Evolutionary conservation across 805 yeast species (phyloP), one percentile per base, ranked within the genome.

Genomic region (Maudiozyma pseudohumilis): DNA sequence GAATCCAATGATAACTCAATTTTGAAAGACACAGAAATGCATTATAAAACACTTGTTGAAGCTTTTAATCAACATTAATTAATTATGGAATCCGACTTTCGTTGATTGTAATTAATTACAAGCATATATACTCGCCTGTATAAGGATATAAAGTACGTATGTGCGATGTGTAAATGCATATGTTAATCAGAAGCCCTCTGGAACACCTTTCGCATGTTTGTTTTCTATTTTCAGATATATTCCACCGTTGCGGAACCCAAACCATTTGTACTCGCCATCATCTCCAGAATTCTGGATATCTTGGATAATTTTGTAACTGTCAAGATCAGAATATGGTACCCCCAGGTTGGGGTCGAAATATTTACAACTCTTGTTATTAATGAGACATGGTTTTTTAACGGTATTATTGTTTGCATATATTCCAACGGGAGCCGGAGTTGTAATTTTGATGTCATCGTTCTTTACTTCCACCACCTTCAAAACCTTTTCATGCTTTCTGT

Each of bases 301-400:
- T 40, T 71, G 72, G 32, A 84, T 66, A 20, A 80, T 67, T 47
- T 73, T 77, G 55, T 78, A 86, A n/a, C 89, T 79, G 33, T 81
- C 88, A 43, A 86, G 82, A 45, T 79, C 80, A 35, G 79, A 71
- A 60, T 92, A 92, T 2, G 95, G 94, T 36, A 92, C 73, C 26
- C 95, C 95, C 21, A 81, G 77, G 26, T 74, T 69, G 0, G 97
- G 97, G 64, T 89, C 97, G 45, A 81, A 77, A 59, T 85, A 89
- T 51, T 75, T 72, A 28, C 61, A 56, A 13, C 92, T 94, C 33
- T 77, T 78, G 35, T 71, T 71, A 3, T 86, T 77, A 31, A 88
- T 76, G 19, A 79, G 64, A 68, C 95, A 81, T 59, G 75, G 72
- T 50, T 68, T 66, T 57, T 75, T 77, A 36, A 69, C 68, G 21